These are phyloP conservation scores for Hysterangium stoloniferum DNA, from an alignment of 768 basidiomycete species.

Conservation along the genomic window DNA sequence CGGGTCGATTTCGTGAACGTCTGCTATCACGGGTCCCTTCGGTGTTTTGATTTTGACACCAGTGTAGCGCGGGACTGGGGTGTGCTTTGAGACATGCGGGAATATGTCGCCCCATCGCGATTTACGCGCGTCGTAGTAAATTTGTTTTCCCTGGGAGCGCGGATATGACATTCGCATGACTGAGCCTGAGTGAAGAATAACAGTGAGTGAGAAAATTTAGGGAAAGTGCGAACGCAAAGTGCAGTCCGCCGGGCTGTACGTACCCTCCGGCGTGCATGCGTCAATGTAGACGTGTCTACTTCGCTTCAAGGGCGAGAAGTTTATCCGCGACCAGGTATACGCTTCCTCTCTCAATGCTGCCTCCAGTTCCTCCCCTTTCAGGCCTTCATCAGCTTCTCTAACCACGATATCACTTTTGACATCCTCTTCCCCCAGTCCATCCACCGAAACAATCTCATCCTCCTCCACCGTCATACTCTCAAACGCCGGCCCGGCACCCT, in stretches of 20 bases:
- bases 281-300: slow-evolving; percentile 91
- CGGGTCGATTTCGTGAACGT: background rate
- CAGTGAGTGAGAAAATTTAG: background rate
- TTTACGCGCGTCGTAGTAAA: slow-evolving; percentile 92
- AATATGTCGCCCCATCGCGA: slow-evolving; percentile 92
- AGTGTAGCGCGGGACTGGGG: slow-evolving; percentile 55
- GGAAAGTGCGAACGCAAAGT: background rate
- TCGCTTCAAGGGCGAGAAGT: slow-evolving; percentile 88
- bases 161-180: slow-evolving; percentile 90
- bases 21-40: background rate
- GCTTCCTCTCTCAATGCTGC: slow-evolving; percentile 62
- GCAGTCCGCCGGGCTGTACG: slow-evolving; percentile 12
- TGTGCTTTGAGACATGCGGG: slow-evolving; percentile 80
- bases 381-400: background rate
- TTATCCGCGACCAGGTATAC: slow-evolving; percentile 82
- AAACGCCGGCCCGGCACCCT: background rate
- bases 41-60: background rate
- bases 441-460: slow-evolving; percentile 24
- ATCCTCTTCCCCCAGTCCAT: slow-evolving; percentile 8
- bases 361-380: slow-evolving; percentile 26
- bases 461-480: slow-evolving; percentile 5
- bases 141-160: slow-evolving; percentile 91
- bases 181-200: slow-evolving; percentile 50
- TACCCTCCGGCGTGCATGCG: slow-evolving; percentile 77
- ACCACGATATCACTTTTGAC: no score